These are phyloP conservation scores for Cryptosporidium sp. DNA, from an alignment of 169 alveolate species.

Conservation along the genomic window DNA sequence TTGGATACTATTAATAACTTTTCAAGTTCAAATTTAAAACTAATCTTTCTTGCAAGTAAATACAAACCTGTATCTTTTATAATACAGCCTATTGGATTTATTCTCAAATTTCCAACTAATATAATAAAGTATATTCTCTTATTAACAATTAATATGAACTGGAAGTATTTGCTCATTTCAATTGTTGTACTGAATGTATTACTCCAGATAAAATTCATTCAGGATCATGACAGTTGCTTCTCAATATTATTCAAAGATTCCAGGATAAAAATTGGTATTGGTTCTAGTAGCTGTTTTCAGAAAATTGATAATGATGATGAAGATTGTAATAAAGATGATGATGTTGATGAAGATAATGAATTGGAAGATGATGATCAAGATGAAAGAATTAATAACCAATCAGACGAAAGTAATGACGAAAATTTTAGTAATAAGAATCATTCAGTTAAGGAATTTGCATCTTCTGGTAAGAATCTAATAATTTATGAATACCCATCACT, in stretches of 20 bases:
- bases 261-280: neutral
- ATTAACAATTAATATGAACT: slow-evolving; percentile 31
- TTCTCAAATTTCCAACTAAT: slow-evolving; percentile 5
- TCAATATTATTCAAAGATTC: slow-evolving; percentile 13
- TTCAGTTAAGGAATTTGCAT: neutral
- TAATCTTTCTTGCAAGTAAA: neutral
- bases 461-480: slow-evolving; percentile 7
- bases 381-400: neutral
- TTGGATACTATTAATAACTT: slow-evolving; percentile 3
- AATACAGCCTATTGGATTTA: neutral
- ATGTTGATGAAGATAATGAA: neutral
- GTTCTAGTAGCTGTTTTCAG: neutral
- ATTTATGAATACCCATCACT: slow-evolving; percentile 56
- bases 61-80: neutral
- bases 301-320: neutral
- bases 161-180: slow-evolving; percentile 45
- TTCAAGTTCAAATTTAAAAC: neutral
- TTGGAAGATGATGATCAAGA: neutral
- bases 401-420: neutral
- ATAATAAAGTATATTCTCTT: neutral
- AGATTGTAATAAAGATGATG: neutral
- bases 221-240: slow-evolving; percentile 9
- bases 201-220: slow-evolving; percentile 25
- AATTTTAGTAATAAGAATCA: neutral
- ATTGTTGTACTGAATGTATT: slow-evolving; percentile 33